Evolutionary conservation across 352 stramenopile genomes (phyloP), one percentile per base, ranked within the genome.

Genomic region (Phytophthora macrochlamydospora): DNA sequence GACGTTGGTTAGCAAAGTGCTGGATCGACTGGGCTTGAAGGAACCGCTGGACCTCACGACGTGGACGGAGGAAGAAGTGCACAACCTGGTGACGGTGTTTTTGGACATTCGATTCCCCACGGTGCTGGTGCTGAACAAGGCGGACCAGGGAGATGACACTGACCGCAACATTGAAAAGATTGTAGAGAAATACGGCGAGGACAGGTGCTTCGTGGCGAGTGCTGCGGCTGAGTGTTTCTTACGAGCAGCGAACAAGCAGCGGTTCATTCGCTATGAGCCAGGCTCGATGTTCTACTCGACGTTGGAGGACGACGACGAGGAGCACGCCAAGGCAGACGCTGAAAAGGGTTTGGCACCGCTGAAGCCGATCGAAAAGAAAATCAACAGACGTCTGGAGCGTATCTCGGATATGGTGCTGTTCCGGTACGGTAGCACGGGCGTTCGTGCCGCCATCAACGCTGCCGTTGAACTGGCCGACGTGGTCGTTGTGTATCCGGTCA

Each of bases 401-500:
- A 94, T 96, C 57, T 92, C 86, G 0, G 90, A 97, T 60, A 95
- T 97, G 87, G 90, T 97, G 56, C 71, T 97, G 18, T 97, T 96
- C 60, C 85, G 90, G n/a, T 95, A 92, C 57, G 87, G 88, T 29
- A 93, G 86, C 56, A 88, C 90, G 7, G 90, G 89, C 29, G 90
- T 97, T 51, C 87, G 86, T 42, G 82, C 79, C 9, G 89, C 89
- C n/a, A 93, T 97, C 63, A 93, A 96, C 51, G 83, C 87, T 3
- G 90, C 89, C 3, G 90, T 97, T 35, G 83, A 93, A 54, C 65
- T 94, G 3, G 90, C 79, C 31, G 84, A 95, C 67, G 84, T 87
- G 29, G 86, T 94, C 2, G 84, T 95, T 1, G 86, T 85, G 32
- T 96, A 96, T 67, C 89, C 89, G 0, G 87, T 96, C 51, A 93